Percentiles rank a stretch among this genome's conserved stretches.
phyloP scores from a whole-genome alignment of 805 yeast species.

The Candida xyloterini region DNA sequence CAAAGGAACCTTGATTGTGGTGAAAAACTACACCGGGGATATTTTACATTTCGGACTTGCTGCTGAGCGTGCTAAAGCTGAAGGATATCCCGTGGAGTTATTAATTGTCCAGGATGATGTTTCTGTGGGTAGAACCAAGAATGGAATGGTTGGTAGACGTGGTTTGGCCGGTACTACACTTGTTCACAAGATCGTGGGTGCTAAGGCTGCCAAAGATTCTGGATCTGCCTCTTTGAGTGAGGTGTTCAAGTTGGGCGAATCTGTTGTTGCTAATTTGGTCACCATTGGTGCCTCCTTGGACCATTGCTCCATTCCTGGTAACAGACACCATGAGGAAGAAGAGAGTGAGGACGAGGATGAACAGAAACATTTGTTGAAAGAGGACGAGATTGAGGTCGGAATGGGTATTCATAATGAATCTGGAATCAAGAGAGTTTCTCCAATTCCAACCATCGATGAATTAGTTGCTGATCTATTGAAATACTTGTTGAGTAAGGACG shows the following conservation, averaged over 20 bases:
- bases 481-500: slow-evolving; percentile 58
- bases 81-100: slow-evolving; percentile 69
- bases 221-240: slow-evolving; percentile 44
- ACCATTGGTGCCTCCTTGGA: slow-evolving; percentile 89
- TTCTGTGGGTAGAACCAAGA: slow-evolving; percentile 87
- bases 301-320: slow-evolving; percentile 87
- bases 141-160: slow-evolving; percentile 90
- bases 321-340: slow-evolving; percentile 46
- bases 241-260: slow-evolving; percentile 56
- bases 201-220: slow-evolving; percentile 37
- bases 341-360: slow-evolving; percentile 36
- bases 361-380: slow-evolving; percentile 41
- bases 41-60: slow-evolving; percentile 90
- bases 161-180: slow-evolving; percentile 90
- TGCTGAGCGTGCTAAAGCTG: slow-evolving; percentile 79
- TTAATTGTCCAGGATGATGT: slow-evolving; percentile 89
- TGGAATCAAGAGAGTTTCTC: slow-evolving; percentile 61
- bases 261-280: slow-evolving; percentile 63
- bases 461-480: slow-evolving; percentile 58
- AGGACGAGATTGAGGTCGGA: slow-evolving; percentile 79
- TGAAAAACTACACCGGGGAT: slow-evolving; percentile 94
- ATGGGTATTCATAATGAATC: slow-evolving; percentile 97
- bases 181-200: slow-evolving; percentile 84
- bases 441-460: slow-evolving; percentile 68
- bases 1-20: slow-evolving; percentile 73